Evolutionary conservation across 139 green algal species (phyloP), one percentile per base, ranked within the genome.

Genomic region (Diplosphaera chodatii): DNA sequence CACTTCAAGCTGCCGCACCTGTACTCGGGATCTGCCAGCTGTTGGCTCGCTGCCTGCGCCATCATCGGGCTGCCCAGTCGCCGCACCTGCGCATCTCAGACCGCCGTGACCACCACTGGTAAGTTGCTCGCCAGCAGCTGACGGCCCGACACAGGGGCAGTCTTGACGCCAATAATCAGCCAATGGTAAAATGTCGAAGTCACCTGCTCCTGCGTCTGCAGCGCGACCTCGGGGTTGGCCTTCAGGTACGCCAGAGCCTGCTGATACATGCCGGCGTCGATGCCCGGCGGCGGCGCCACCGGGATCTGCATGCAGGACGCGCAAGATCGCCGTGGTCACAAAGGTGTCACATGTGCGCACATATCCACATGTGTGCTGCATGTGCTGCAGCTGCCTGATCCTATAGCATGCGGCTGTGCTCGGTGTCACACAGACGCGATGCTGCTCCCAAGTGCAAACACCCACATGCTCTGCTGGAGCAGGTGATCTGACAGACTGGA

Each of bases 191-290:
- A 16, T 77, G 67, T 27, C 74, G 6, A 10, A 6, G 37, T 6
- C 37, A 48, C 80, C 71, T 87, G 76, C 5, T 75, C 55, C 22
- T 78, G 79, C 1, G 81, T 75, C 29, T 80, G 72, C 79, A 88
- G 83, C 10, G 86, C 86, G 32, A 79, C 84, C 29, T 87, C 81
- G 10, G 84, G 86, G 40, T 90, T 91, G 8, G 72, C 29, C 63
- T 87, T 79, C 41, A 92, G 77, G 78, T 89, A 90, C 2, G 80
- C 81, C 0, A 92, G 73, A 5, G 78, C 75, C 41, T 78, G 55
- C 64, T 76, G 74, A 4, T 72, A 76, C 23, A 74, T 63, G 13
- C 56, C 73, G 13, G 76, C 68, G 68, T 82, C 70, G 4, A 85
- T 56, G 40, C 76, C 76, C 32, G 80, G 73, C 27, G 80, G 80